Evolutionary conservation across 2,329 filamentous ascomycete species (phyloP).

Genomic region (Pochonia chlamydosporia): DNA sequence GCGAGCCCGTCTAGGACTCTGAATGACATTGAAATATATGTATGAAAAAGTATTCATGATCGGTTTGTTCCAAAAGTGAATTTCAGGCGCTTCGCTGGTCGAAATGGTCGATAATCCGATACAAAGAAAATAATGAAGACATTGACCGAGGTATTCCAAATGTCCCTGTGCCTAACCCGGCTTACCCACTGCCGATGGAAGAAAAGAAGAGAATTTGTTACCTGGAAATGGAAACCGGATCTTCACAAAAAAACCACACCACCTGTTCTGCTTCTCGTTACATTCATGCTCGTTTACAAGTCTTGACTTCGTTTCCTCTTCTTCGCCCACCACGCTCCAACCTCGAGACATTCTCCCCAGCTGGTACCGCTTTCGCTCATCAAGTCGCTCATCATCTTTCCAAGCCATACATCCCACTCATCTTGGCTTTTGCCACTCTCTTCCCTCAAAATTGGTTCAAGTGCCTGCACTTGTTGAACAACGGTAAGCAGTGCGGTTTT

Average conservation of each 20-base stretch:
- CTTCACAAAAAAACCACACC: constrained; percentile 6
- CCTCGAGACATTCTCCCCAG: constrained; percentile 79
- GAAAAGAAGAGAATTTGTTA: not conserved
- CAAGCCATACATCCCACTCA: constrained; percentile 88
- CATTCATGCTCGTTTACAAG: not conserved
- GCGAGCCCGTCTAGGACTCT: not conserved
- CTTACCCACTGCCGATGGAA: not conserved
- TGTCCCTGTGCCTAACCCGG: no score
- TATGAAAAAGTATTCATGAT: not conserved
- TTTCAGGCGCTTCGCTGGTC: not conserved
- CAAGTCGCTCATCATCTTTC: constrained; percentile 79
- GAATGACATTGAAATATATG: not conserved
- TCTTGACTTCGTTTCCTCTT: constrained; percentile 42
- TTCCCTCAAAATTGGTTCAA: constrained; percentile 78
- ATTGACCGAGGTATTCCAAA: not conserved
- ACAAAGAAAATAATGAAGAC: not conserved
- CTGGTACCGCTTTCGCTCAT: constrained; percentile 72
- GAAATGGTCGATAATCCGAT: not conserved
- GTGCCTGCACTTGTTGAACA: constrained; percentile 75
- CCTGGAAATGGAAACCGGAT: not conserved
- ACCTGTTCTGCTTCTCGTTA: not conserved
- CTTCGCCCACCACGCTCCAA: constrained; percentile 84
- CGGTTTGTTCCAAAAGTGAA: not conserved
- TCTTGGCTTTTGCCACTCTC: constrained; percentile 81
- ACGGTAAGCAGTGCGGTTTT: constrained; percentile 76